phyloP scores from a whole-genome alignment of 371 early-diverging fungal genomes.

The Amoeboaphelidium protococcarum region DNA sequence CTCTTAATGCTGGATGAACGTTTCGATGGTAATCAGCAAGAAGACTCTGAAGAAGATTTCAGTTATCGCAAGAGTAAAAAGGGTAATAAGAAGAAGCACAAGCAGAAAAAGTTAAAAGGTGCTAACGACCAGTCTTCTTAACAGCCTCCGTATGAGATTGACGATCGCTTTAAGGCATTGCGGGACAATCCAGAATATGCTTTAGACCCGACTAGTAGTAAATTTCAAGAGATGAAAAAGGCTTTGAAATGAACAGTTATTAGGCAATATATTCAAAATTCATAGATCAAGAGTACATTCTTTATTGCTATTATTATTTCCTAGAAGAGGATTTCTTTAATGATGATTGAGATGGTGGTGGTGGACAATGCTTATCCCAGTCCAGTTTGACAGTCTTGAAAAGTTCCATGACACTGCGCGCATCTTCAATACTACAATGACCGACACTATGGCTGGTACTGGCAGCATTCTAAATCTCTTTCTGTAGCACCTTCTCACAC shows the following conservation, averaged over 20 bases:
- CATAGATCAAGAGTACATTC: too few species aligned
- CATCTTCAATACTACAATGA: conserved; percentile 22
- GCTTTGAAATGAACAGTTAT: conserved; percentile 59
- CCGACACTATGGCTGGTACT: conserved; percentile 58
- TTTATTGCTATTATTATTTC: too few species aligned
- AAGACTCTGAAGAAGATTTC: conserved; percentile 2
- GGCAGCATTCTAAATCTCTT: too few species aligned
- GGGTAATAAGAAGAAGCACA: conserved; percentile 21
- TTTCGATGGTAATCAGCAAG: background rate
- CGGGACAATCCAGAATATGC: conserved; percentile 64
- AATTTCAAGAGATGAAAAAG: conserved; percentile 72
- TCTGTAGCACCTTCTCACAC: too few species aligned
- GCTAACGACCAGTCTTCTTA: too few species aligned
- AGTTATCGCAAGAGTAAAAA: too few species aligned
- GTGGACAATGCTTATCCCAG: background rate
- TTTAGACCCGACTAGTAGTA: conserved; percentile 65
- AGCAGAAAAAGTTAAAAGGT: conserved; percentile 44
- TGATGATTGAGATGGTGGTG: too few species aligned
- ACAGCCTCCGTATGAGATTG: too few species aligned
- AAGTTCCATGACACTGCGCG: background rate
- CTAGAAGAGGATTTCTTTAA: too few species aligned
- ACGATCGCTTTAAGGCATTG: conserved; percentile 60
- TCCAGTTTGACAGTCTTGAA: background rate
- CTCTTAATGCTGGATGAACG: background rate
- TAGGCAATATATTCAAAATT: too few species aligned